Evolutionary conservation across 164 flowering plant genomes (phyloP), one percentile per base, ranked within the genome.

Genomic region (Annona squamosa): DNA sequence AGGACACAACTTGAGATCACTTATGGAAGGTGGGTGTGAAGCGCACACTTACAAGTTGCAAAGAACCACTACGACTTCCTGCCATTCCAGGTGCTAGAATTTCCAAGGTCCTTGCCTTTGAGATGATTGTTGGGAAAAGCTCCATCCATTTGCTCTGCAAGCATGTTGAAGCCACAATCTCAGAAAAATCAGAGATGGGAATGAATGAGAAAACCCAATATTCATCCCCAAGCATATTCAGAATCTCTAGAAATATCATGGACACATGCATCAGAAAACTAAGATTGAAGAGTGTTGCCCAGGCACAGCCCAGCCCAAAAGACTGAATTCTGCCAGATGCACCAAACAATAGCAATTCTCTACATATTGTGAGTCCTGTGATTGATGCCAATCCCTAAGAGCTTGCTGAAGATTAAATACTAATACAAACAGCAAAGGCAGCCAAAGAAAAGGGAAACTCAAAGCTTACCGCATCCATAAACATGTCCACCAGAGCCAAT

Each of bases 391-490:
- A 52, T 52, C 59, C 13, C 13, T 52, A 6, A 26, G 59, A 10
- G 13, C 59, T 52, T 10, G 9, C 59, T 16, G 13, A 52, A 52
- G 59, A 5, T 52, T 16, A 10, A 10, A 52, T 12, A 52, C 2
- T 2, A 52, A 7, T 4, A 48, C 4, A 48, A 7, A 48, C 0
- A 1, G n/a, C 18, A 68, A n/a, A 68, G 46, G 46, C n/a, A 16
- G 10, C 37, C 10, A 68, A 68, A 1, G 17, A 4, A 56, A 46
- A 18, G n/a, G 48, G 7, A 17, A 16, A 9, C 4, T 46, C 4
- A 46, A n/a, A 26, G 66, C 88, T 82, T 79, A 95, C 99, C 83
- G 80, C 75, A 46, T 90, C 89, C 92, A 90, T 86, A 57, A 95
- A 77, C 56, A 86, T 82, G 67, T 95, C 94, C 0, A 88, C 88